phyloP scores from a whole-genome alignment of 2,329 filamentous ascomycete genomes.

The Hirsutella minnesotensis region DNA sequence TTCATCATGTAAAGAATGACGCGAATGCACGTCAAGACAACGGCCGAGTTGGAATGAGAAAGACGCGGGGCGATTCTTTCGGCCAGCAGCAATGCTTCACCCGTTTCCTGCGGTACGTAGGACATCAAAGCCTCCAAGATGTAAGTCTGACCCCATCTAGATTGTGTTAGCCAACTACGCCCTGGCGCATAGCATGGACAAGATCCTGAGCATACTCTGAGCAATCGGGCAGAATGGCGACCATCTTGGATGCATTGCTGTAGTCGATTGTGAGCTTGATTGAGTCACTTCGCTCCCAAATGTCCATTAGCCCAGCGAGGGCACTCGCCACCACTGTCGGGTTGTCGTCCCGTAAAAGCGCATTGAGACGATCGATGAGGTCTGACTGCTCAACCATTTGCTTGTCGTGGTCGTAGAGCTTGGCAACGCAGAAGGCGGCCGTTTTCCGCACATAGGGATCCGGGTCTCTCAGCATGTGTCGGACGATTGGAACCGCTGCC shows the following conservation, averaged over 20 bases:
- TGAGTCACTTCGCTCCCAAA: slow-evolving; percentile 94
- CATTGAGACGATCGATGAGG: slow-evolving; percentile 82
- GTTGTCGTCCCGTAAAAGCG: slow-evolving; percentile 86
- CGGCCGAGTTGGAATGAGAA: slow-evolving; percentile 92
- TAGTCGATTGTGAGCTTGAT: slow-evolving; percentile 99
- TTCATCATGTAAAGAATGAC: slow-evolving; percentile 98
- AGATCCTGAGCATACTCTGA: slow-evolving; percentile 60
- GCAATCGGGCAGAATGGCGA: slow-evolving; percentile 90
- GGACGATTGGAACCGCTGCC: slow-evolving; percentile 74
- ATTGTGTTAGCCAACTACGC: not conserved
- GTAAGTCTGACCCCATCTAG: slow-evolving; percentile 95
- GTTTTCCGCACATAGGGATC: slow-evolving; percentile 98
- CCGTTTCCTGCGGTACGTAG: slow-evolving; percentile 84
- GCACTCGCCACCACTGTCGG: slow-evolving; percentile 95
- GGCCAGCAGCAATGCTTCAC: slow-evolving; percentile 78
- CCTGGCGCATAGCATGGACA: not conserved
- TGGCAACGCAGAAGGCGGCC: slow-evolving; percentile 89
- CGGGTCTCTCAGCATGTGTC: slow-evolving; percentile 67
- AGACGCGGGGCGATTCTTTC: slow-evolving; percentile 91
- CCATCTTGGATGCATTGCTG: slow-evolving; percentile 92
- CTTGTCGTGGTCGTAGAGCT: slow-evolving; percentile 93
- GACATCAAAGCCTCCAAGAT: slow-evolving; percentile 97
- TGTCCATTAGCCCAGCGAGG: slow-evolving; percentile 83
- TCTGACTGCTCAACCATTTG: slow-evolving; percentile 82
- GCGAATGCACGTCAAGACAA: slow-evolving; percentile 90